Percentiles rank a stretch among this genome's conserved stretches.
These are phyloP conservation scores for Fomitopsis schrenkii DNA, from an alignment of 1,284 basidiomycete genomes.

Conservation along the genomic window DNA sequence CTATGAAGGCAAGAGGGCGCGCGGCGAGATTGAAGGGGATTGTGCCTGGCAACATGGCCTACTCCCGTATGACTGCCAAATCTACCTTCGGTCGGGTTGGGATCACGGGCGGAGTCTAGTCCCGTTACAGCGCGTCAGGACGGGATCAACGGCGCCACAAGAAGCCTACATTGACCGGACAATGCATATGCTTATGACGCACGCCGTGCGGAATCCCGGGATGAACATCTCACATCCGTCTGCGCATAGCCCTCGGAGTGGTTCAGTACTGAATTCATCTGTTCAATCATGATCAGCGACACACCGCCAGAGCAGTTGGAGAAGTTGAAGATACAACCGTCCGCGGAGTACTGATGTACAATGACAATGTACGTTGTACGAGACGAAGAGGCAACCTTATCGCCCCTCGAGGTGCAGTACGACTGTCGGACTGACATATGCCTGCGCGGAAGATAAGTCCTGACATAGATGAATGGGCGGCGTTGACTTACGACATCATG, in stretches of 20 bases:
- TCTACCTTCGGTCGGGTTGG: not conserved
- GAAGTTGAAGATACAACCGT: not conserved
- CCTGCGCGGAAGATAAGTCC: not conserved
- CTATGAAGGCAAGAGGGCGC: not conserved
- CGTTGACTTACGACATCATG: not conserved
- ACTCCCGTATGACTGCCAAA: not conserved
- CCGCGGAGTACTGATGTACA: too few species aligned
- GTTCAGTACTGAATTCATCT: not conserved
- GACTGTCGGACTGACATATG: not conserved
- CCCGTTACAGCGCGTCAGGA: not conserved
- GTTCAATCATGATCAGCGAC: not conserved
- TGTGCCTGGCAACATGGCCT: not conserved
- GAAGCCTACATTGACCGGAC: not conserved
- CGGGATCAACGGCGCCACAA: not conserved
- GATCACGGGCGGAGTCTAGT: not conserved
- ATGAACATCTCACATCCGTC: not conserved
- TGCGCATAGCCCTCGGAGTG: not conserved
- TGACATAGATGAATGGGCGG: not conserved
- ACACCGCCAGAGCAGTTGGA: not conserved
- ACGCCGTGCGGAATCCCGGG: not conserved
- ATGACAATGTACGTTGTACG: not conserved
- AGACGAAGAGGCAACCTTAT: not conserved
- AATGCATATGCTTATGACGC: not conserved
- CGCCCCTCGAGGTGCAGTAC: not conserved
- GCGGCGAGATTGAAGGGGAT: not conserved